A percentile compares a stretch with the other conserved stretches of the same genome.
These are phyloP conservation scores for Geotrichum australiense DNA, from an alignment of 1,139 yeast species.

Conservation along the genomic window DNA sequence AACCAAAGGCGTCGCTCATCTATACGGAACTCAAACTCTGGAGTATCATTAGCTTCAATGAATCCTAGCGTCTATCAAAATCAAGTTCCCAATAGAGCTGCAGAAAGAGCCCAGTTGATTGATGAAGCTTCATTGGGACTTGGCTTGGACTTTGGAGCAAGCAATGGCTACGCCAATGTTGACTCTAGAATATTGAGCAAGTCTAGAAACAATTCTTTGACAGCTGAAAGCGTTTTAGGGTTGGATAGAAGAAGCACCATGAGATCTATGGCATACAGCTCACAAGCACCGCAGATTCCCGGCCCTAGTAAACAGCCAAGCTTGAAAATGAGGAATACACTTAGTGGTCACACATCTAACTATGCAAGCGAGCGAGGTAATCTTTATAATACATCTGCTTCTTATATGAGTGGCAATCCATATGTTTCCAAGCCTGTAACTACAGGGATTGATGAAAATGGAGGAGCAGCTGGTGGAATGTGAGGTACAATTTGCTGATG, in stretches of 20 bases:
- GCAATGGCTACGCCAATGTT: slow-evolving; percentile 16
- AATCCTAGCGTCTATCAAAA: slow-evolving; percentile 3
- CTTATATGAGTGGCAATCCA: neutral
- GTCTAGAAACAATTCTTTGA: slow-evolving; percentile 15
- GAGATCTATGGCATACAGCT: neutral
- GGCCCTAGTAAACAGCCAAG: too few relatives aligned
- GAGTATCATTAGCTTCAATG: slow-evolving; percentile 11
- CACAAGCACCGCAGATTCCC: neutral
- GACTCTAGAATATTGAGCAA: slow-evolving; percentile 13
- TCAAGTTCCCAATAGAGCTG: neutral
- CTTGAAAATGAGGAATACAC: too few relatives aligned
- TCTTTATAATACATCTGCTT: neutral
- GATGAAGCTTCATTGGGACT: slow-evolving; percentile 11
- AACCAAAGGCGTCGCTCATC: slow-evolving; percentile 13
- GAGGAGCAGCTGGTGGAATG: too few relatives aligned
- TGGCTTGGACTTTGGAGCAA: slow-evolving; percentile 8
- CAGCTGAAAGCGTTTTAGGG: slow-evolving; percentile 5
- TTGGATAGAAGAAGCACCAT: neutral
- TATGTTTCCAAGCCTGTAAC: too few relatives aligned
- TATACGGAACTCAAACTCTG: slow-evolving; percentile 10
- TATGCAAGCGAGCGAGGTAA: neutral
- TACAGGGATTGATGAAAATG: too few relatives aligned
- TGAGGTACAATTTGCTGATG: too few relatives aligned
- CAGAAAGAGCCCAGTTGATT: slow-evolving; percentile 7
- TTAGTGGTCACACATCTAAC: too few relatives aligned